Conservation (phyloP, 2,329 filamentous ascomycete species). For the Aspergillus thermomutatus region DNA sequence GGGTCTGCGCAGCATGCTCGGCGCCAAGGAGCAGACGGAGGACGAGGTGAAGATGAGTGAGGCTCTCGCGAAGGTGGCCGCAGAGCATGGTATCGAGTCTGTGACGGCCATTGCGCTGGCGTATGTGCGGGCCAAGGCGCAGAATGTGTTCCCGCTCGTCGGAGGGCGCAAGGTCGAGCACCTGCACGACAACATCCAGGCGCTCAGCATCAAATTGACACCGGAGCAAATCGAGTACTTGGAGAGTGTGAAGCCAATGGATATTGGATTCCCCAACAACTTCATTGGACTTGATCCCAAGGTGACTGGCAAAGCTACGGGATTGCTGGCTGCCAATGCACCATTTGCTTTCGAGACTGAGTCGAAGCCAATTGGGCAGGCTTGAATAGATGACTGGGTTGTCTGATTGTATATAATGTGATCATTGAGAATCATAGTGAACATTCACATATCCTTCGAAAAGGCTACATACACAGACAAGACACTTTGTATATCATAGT, state of each 20-base stretch:
- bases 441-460: too few relatives aligned
- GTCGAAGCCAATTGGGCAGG: conserved; percentile 16
- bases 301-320: conserved; percentile 11
- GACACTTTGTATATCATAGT: too few relatives aligned
- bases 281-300: conserved; percentile 47
- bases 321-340: conserved; percentile 9
- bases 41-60: conserved; percentile 52
- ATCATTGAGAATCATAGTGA: neutral
- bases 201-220: conserved; percentile 45
- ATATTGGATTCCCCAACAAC: conserved; percentile 64
- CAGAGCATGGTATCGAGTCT: conserved; percentile 50
- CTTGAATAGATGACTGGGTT: neutral
- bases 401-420: neutral
- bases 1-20: conserved; percentile 30
- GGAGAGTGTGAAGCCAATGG: conserved; percentile 60
- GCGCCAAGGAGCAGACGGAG: conserved; percentile 39
- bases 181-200: conserved; percentile 65
- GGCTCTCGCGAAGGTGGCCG: conserved; percentile 59
- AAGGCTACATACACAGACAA: too few relatives aligned
- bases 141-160: conserved; percentile 70
- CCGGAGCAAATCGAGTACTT: conserved; percentile 64
- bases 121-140: conserved; percentile 69
- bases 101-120: conserved; percentile 66
- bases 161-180: conserved; percentile 68
- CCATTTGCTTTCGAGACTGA: conserved; percentile 18